Percentiles rank a stretch among this genome's conserved stretches.
These are phyloP conservation scores for Fusarium chlamydosporum DNA, from an alignment of 2,329 filamentous ascomycete genomes.

Conservation along the genomic window DNA sequence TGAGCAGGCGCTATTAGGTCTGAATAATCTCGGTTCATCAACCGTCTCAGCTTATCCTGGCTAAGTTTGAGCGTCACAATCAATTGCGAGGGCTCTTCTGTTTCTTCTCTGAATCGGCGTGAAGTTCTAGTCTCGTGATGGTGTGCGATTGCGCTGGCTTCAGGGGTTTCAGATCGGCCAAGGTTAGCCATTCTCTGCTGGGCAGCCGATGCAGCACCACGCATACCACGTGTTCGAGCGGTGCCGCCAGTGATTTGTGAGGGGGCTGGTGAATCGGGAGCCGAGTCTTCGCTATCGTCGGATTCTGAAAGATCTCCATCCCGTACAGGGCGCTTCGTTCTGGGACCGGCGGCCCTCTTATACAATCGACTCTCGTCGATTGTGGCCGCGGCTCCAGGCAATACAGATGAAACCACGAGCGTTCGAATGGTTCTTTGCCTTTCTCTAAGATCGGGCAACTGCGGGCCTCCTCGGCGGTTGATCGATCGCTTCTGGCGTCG, in stretches of 20 bases:
- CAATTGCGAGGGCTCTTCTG: constrained; percentile 77
- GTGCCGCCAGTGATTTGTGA: constrained; percentile 80
- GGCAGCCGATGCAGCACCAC: constrained; percentile 87
- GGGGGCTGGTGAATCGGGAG: constrained; percentile 85
- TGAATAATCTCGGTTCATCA: constrained; percentile 68
- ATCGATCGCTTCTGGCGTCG: constrained; percentile 94
- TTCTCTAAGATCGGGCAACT: constrained; percentile 95
- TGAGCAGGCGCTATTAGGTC: constrained; percentile 57
- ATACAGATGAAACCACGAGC: constrained; percentile 89
- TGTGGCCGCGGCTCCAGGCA: constrained; percentile 85
- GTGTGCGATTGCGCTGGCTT: constrained; percentile 71
- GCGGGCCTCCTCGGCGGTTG: constrained; percentile 91
- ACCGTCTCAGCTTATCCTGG: constrained; percentile 78
- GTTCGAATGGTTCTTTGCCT: constrained; percentile 93
- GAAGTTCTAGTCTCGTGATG: constrained; percentile 81
- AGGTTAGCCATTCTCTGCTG: constrained; percentile 88
- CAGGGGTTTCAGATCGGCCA: constrained; percentile 90
- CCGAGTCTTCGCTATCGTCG: constrained; percentile 91
- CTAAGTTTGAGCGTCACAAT: constrained; percentile 82
- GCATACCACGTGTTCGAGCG: constrained; percentile 87
- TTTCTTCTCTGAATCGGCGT: constrained; percentile 80
- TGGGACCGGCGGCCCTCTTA: constrained; percentile 77
- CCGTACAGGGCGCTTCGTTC: constrained; percentile 67
- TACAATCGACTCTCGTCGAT: constrained; percentile 90
- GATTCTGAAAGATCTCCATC: constrained; percentile 87